Conservation (phyloP, 441 rosid genomes). For the Corymbia calophylla region DNA sequence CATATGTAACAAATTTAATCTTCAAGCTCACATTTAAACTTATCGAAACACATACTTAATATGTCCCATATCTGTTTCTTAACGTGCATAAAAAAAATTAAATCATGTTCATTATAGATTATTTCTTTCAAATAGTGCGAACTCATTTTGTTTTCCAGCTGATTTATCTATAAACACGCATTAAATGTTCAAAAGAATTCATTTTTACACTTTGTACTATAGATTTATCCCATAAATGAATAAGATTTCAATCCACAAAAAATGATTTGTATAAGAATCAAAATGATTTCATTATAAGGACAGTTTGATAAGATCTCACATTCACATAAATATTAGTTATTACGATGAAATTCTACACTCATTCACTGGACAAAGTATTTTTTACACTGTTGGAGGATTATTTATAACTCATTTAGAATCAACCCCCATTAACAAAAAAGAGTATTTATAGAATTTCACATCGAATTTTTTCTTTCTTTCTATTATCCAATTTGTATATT, state of each 20-base stretch:
- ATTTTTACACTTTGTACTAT: neutral
- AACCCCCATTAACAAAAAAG: neutral
- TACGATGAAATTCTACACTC: neutral
- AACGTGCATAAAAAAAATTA: neutral
- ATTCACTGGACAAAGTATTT: neutral
- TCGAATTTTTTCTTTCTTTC: neutral
- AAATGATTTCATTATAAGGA: neutral
- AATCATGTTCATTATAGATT: neutral
- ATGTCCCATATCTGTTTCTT: neutral
- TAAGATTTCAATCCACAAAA: neutral
- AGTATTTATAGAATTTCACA: neutral
- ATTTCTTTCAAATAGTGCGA: neutral
- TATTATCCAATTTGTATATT: neutral
- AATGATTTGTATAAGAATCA: neutral
- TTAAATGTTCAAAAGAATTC: neutral
- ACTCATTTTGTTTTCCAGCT: neutral
- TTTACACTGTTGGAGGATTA: neutral
- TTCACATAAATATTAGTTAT: neutral
- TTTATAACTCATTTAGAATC: neutral
- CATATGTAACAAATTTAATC: neutral
- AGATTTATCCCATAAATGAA: neutral
- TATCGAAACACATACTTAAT: neutral
- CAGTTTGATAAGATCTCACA: neutral
- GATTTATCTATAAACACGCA: neutral
- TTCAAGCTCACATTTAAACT: neutral